A percentile compares a stretch with the other conserved stretches of the same genome.
Conservation (phyloP, 106 monocot species). For the Acorus gramineus region DNA sequence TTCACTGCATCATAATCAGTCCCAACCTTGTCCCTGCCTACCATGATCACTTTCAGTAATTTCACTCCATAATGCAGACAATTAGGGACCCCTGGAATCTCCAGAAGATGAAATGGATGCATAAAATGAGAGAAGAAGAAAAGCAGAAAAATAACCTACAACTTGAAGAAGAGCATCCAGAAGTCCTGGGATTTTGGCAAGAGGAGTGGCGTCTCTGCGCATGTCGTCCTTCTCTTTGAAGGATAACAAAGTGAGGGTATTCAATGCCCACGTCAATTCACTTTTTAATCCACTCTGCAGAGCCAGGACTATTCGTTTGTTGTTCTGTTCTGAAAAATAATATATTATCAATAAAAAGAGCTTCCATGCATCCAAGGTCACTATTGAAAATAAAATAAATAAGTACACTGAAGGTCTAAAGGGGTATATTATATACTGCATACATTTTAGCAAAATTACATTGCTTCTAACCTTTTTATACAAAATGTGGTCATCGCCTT, state of each 20-base stretch:
- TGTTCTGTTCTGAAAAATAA: slow-evolving; percentile 67
- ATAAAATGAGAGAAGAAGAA: not conserved
- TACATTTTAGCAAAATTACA: no score
- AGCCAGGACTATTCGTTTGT: slow-evolving; percentile 92
- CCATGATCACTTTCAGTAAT: no score
- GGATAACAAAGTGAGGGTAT: slow-evolving; percentile 72
- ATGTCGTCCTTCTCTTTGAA: slow-evolving; percentile 97
- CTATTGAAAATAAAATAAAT: not conserved
- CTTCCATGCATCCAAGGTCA: no score
- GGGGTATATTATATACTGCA: not conserved
- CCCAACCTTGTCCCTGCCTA: no score
- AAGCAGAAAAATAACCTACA: slow-evolving; percentile 43
- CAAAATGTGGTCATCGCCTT: no score
- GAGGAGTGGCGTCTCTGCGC: slow-evolving; percentile 76
- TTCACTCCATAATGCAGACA: no score
- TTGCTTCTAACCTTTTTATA: no score
- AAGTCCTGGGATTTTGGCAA: slow-evolving; percentile 86
- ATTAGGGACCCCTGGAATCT: no score
- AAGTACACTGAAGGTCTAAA: not conserved
- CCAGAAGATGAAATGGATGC: not conserved
- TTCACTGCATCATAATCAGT: no score
- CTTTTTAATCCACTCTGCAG: slow-evolving; percentile 97
- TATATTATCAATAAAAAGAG: not conserved
- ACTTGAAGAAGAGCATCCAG: slow-evolving; percentile 96
- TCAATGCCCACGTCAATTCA: slow-evolving; percentile 91